phyloP scores from a whole-genome alignment of 129 eudicot genomes.

The Oenanthe sinensis region DNA sequence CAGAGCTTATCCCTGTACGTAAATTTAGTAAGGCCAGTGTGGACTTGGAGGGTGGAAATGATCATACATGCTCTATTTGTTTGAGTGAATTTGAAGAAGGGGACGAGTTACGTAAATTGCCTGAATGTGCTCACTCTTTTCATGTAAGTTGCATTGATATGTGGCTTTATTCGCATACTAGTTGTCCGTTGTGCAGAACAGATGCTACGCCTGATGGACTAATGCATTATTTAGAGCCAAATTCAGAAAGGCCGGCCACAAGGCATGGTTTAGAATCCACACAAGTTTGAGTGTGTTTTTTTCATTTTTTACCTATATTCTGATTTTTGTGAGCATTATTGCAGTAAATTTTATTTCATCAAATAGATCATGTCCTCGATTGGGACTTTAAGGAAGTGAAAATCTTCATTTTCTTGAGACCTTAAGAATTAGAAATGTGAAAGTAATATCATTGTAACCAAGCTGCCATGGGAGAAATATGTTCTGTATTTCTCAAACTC shows the following conservation, averaged over 20 bases:
- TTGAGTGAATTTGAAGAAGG: conserved; percentile 15
- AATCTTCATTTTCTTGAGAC: background rate
- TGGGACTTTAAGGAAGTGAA: background rate
- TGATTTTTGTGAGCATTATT: background rate
- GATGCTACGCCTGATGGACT: background rate
- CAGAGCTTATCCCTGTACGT: conserved; percentile 11
- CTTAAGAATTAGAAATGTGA: background rate
- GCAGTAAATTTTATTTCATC: background rate
- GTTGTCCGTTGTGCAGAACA: conserved; percentile 9
- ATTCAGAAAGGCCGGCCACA: background rate
- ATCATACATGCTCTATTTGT: conserved; percentile 6
- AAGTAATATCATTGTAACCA: background rate
- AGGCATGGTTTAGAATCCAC: background rate
- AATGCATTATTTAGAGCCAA: background rate
- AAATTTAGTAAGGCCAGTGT: background rate
- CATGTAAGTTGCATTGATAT: conserved; percentile 15
- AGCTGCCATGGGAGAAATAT: too few relatives aligned
- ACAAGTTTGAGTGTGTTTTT: background rate
- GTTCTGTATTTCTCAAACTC: background rate
- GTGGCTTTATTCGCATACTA: conserved; percentile 15
- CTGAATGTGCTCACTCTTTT: conserved; percentile 11
- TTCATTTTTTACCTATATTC: background rate
- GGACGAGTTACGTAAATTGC: conserved; percentile 11
- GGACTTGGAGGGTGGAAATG: background rate
- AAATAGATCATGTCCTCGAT: background rate